A percentile compares a stretch with the other conserved stretches of the same genome.
Conservation (phyloP, 2,329 filamentous ascomycete species). For the Cercospora brassicicola region DNA sequence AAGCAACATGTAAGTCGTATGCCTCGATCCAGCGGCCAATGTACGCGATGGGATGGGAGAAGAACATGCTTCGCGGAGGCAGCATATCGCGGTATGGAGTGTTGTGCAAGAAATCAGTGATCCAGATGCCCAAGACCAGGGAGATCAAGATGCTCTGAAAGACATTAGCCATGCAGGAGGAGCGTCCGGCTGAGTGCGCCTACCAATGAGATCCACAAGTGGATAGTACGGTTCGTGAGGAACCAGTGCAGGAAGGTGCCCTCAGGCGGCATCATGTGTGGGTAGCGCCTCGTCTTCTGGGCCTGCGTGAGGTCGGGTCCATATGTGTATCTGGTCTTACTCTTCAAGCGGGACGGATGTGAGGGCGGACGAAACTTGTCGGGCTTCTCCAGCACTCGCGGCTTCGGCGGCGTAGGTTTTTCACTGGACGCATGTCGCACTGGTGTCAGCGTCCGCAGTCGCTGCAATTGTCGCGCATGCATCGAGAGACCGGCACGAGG, state of each 20-base stretch:
- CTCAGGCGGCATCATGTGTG: constrained; percentile 81
- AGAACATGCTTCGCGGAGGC: constrained; percentile 67
- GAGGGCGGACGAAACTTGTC: constrained; percentile 89
- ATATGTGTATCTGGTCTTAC: constrained; percentile 65
- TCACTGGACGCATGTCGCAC: constrained; percentile 37
- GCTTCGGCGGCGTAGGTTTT: constrained; percentile 51
- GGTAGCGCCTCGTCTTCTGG: constrained; percentile 73
- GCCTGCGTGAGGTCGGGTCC: constrained; percentile 67
- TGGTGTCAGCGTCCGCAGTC: constrained; percentile 10
- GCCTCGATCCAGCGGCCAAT: constrained; percentile 67
- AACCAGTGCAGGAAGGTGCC: constrained; percentile 84
- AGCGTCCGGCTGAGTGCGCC: not conserved
- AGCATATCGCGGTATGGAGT: constrained; percentile 80
- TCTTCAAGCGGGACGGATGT: constrained; percentile 69
- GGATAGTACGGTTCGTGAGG: constrained; percentile 71
- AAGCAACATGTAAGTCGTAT: constrained; percentile 71
- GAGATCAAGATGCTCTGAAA: constrained; percentile 64
- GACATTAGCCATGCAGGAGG: not conserved
- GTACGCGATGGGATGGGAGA: constrained; percentile 68
- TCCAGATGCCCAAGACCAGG: constrained; percentile 71
- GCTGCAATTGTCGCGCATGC: constrained; percentile 33
- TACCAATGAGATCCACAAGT: constrained; percentile 81
- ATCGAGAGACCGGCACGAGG: constrained; percentile 28
- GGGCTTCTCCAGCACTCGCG: constrained; percentile 78
- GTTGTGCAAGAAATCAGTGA: constrained; percentile 73